These are phyloP conservation scores for Botryotinia narcissicola DNA, from an alignment of 2,329 filamentous ascomycete genomes.

Conservation along the genomic window DNA sequence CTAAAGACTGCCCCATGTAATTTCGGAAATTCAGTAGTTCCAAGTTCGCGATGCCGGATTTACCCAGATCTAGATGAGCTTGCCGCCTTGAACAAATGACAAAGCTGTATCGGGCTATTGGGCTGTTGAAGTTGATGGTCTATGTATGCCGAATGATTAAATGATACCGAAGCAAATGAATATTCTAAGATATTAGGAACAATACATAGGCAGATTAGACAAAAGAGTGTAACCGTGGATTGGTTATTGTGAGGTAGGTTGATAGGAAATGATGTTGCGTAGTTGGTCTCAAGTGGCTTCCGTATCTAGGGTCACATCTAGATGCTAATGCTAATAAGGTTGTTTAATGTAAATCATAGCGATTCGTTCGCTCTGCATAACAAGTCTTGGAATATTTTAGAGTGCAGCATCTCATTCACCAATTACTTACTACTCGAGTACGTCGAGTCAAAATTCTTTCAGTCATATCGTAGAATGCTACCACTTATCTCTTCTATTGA, in stretches of 20 bases:
- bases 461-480: background rate
- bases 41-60: slow-evolving; percentile 24
- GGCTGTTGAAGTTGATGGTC: background rate
- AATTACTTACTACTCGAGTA: background rate
- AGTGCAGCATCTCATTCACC: background rate
- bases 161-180: slow-evolving; percentile 14
- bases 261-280: slow-evolving; percentile 9
- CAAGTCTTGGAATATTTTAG: background rate
- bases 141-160: slow-evolving; percentile 8
- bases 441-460: background rate
- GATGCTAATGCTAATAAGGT: background rate
- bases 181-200: slow-evolving; percentile 14
- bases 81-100: background rate
- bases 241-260: background rate
- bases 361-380: background rate
- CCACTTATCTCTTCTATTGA: background rate
- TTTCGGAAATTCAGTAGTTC: slow-evolving; percentile 25
- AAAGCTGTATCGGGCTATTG: slow-evolving; percentile 24
- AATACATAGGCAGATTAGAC: background rate
- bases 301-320: slow-evolving; percentile 10
- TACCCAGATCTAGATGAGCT: slow-evolving; percentile 13
- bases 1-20: slow-evolving; percentile 32
- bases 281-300: background rate
- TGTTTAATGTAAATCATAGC: background rate
- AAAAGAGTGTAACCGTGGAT: background rate